Base-by-base conservation (phyloP, 495 filamentous ascomycete species). In the Schizothecium vesticola region DNA sequence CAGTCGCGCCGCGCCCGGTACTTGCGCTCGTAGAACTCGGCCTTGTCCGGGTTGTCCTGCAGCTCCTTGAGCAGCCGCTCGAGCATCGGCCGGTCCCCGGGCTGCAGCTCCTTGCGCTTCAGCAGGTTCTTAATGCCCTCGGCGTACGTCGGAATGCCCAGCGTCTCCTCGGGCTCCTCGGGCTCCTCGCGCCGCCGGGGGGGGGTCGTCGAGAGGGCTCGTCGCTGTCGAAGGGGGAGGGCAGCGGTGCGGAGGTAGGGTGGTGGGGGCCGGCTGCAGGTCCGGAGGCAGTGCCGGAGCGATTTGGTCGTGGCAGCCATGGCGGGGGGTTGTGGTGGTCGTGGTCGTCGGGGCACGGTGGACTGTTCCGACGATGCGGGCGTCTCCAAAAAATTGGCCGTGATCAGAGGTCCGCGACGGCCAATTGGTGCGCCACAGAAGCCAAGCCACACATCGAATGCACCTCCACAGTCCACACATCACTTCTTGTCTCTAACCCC, bases 261-360 rank as follows among this genome's bases (percentile, higher is more conserved):
- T 66, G 36, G 43, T 36, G 73, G 69, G 43, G 71, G 63, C 67
- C 75, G 76, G 60, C 75, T 75, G 71, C 78, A 74, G 67, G 76
- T 77, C 72, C 80, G 79, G 64, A 81, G 75, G 60, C 80, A 79
- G 31, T 84, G 73, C 71, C 83, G 82, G 70, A 85, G 74, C 26
- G 81, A 70, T 72, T 79, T 82, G 69, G 81, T 74, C 70, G 81
- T 76, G 70, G 83, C 81, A 72, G 83, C 82, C 84, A 86, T 86
- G 59, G 64, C 73, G 70, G 69, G 65, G 67, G 68, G 64, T 61
- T 63, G 67, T 59, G 57, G 24, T n/a, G 36, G 63, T 67, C 56
- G 65, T 59, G 31, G 56, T 70, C 61, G 71, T 36, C 55, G 24
- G 58, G 19, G 59, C 12, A 29, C 63, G 56, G 64, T 64, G 67